Percentiles rank a stretch among this genome's conserved stretches.
Evolutionary conservation across 2,329 filamentous ascomycete genomes (phyloP).

Genomic region (Hirsutella rhossiliensis): DNA sequence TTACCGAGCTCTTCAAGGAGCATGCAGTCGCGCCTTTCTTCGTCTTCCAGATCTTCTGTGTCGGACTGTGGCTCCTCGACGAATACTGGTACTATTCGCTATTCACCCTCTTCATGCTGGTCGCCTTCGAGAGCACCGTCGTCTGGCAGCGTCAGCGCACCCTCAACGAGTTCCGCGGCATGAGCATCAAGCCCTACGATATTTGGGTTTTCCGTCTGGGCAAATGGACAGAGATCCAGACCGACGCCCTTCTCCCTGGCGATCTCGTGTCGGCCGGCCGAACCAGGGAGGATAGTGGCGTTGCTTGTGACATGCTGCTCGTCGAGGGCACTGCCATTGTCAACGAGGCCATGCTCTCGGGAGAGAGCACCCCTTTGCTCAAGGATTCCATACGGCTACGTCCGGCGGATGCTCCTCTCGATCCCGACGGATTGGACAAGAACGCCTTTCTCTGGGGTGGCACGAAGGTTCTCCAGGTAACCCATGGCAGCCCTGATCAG

Average conservation of each 20-base stretch:
- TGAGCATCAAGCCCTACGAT: slow-evolving; percentile 98
- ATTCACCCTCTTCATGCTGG: slow-evolving; percentile 97
- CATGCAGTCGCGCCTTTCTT: slow-evolving; percentile 98
- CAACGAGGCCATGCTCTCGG: slow-evolving; percentile 98
- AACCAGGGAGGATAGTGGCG: slow-evolving; percentile 93
- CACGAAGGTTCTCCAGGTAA: slow-evolving; percentile 93
- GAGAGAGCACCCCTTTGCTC: slow-evolving; percentile 90
- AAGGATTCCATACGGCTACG: slow-evolving; percentile 94
- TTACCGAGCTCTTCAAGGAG: slow-evolving; percentile 92
- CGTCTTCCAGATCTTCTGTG: slow-evolving; percentile 97
- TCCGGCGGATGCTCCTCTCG: slow-evolving; percentile 66
- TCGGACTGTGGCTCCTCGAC: slow-evolving; percentile 95
- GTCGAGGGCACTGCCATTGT: slow-evolving; percentile 94
- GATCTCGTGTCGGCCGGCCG: slow-evolving; percentile 86
- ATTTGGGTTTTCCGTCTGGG: slow-evolving; percentile 81
- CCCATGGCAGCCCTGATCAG: slow-evolving; percentile 70
- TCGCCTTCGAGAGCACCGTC: slow-evolving; percentile 94
- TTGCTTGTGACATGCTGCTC: slow-evolving; percentile 93
- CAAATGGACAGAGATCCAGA: slow-evolving; percentile 80
- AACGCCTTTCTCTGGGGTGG: slow-evolving; percentile 94
- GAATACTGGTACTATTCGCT: slow-evolving; percentile 99
- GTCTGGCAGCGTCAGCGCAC: slow-evolving; percentile 98
- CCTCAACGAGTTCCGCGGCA: slow-evolving; percentile 89
- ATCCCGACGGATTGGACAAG: slow-evolving; percentile 89
- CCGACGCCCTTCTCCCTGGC: slow-evolving; percentile 84